Evolutionary conservation across 495 filamentous ascomycete genomes (phyloP).

Genomic region (Aspergillus egyptiacus): DNA sequence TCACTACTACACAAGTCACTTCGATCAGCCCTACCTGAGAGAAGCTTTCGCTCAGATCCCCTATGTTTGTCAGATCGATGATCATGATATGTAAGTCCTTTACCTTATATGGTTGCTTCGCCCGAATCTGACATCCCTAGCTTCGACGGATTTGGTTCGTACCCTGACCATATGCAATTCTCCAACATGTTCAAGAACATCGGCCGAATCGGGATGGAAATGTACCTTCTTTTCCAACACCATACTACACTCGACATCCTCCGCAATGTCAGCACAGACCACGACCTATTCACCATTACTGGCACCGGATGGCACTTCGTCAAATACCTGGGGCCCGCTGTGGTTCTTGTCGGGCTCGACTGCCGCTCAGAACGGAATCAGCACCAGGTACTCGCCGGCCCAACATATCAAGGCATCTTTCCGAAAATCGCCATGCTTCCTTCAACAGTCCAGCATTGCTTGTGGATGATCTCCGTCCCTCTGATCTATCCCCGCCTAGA

Average conservation of each 20-base stretch:
- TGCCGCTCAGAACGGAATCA: conserved; percentile 86
- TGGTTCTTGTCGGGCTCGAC: conserved; percentile 85
- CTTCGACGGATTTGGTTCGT: conserved; percentile 96
- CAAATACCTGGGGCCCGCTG: conserved; percentile 88
- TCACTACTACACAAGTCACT: conserved; percentile 96
- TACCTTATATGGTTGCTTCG: neutral
- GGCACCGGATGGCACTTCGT: conserved; percentile 97
- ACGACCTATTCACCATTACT: conserved; percentile 93
- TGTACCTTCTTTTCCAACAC: conserved; percentile 99
- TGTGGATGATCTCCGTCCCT: conserved; percentile 90
- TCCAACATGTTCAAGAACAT: conserved; percentile 98
- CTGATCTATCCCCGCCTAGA: conserved; percentile 88
- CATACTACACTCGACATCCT: conserved; percentile 94
- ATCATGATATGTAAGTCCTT: conserved; percentile 91
- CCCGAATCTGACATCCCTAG: conserved; percentile 39
- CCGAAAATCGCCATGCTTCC: conserved; percentile 92
- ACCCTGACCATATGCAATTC: conserved; percentile 97
- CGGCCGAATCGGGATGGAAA: conserved; percentile 92
- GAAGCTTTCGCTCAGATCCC: conserved; percentile 98
- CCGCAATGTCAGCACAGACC: conserved; percentile 74
- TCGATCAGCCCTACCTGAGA: conserved; percentile 87
- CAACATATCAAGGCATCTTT: conserved; percentile 95
- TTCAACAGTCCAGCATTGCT: conserved; percentile 86
- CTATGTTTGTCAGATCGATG: conserved; percentile 85
- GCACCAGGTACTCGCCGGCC: conserved; percentile 87